These are phyloP conservation scores for Suillus fuscotomentosus DNA, from an alignment of 768 basidiomycete species.

Conservation along the genomic window DNA sequence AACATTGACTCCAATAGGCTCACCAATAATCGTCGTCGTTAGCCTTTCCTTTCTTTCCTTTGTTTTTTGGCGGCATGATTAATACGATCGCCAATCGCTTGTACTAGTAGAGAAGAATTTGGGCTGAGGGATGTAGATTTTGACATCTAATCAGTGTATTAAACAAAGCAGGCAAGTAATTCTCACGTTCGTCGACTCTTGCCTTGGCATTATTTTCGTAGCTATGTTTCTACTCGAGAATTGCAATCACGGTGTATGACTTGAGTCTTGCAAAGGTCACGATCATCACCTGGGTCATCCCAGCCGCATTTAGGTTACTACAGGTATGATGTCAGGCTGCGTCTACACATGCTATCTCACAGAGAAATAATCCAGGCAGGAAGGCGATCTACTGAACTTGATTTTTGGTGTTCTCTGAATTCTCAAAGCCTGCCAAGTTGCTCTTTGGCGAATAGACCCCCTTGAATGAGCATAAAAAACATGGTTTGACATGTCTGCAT, in stretches of 20 bases:
- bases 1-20: conserved; percentile 17
- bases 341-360: conserved; percentile 26
- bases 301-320: conserved; percentile 1
- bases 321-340: conserved; percentile 10
- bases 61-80: conserved; percentile 56
- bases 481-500: conserved; percentile 9
- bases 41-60: conserved; percentile 88
- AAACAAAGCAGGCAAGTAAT: background rate
- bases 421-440: conserved; percentile 15
- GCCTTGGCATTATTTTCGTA: background rate
- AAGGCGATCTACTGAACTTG: conserved; percentile 33
- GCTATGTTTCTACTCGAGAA: background rate
- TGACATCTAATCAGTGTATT: background rate
- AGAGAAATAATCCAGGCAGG: conserved; percentile 32
- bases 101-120: background rate
- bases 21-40: conserved; percentile 82
- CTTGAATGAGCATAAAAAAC: conserved; percentile 15
- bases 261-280: conserved; percentile 37
- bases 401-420: conserved; percentile 28
- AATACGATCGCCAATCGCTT: conserved; percentile 1
- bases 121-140: background rate
- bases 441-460: conserved; percentile 22
- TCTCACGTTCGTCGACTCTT: background rate
- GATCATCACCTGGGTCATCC: conserved; percentile 18
- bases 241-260: conserved; percentile 16